Evolutionary conservation across 1,139 yeast species (phyloP).

Genomic region (Entelexis paramagnoliae): DNA sequence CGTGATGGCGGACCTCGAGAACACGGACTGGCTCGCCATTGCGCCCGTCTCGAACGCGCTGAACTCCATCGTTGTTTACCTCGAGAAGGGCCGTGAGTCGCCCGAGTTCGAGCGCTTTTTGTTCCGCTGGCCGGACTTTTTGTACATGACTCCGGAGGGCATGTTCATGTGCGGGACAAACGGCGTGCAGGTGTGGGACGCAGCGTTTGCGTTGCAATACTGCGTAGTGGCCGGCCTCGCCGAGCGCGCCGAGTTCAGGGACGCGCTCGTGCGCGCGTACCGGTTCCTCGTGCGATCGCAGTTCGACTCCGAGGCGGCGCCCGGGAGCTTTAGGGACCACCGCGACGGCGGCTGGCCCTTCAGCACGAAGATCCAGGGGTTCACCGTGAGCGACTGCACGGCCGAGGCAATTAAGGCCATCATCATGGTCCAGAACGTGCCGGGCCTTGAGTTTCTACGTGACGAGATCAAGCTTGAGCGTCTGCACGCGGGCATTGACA

Average conservation of each 20-base stretch:
- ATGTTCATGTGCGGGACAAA: constrained; percentile 94
- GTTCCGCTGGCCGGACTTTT: constrained; percentile 59
- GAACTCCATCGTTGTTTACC: constrained; percentile 57
- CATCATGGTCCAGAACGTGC: constrained; percentile 72
- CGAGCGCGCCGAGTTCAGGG: constrained; percentile 54
- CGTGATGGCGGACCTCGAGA: constrained; percentile 60
- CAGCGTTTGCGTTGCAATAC: constrained; percentile 81
- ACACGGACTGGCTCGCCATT: constrained; percentile 74
- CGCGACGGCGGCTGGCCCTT: constrained; percentile 96
- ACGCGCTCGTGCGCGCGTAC: constrained; percentile 53
- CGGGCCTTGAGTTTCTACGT: constrained; percentile 42
- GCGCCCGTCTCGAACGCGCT: constrained; percentile 93
- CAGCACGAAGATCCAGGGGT: constrained; percentile 91
- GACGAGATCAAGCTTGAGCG: constrained; percentile 44
- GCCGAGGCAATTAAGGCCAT: constrained; percentile 94
- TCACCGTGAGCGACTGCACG: constrained; percentile 93
- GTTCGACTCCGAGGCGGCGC: constrained; percentile 67
- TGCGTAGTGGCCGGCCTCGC: constrained; percentile 71
- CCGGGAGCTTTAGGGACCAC: constrained; percentile 72
- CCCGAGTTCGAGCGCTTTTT: constrained; percentile 46
- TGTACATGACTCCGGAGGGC: constrained; percentile 84
- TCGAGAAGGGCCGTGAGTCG: constrained; percentile 64
- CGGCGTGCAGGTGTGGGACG: constrained; percentile 97
- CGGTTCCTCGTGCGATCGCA: constrained; percentile 71
- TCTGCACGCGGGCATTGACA: constrained; percentile 61